These are phyloP conservation scores for Tuber melanosporum DNA, from an alignment of 495 filamentous ascomycete genomes.

Conservation along the genomic window DNA sequence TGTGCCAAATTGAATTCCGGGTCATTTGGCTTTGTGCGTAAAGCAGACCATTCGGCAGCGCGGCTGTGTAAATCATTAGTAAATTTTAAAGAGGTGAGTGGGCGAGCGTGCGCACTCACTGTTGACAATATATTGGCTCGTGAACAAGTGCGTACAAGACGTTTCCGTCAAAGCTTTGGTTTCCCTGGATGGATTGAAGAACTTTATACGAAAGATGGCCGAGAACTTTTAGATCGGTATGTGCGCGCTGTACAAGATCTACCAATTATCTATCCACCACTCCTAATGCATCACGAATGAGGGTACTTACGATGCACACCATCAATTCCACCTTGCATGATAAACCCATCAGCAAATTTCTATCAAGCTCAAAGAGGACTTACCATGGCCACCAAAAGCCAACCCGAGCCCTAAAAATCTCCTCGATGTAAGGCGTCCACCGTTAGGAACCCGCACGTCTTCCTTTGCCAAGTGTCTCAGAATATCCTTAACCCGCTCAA, in stretches of 20 bases:
- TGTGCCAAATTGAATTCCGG: neutral
- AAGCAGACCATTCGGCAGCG: conserved; percentile 60
- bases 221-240: conserved; percentile 63
- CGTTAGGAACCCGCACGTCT: conserved; percentile 55
- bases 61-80: conserved; percentile 38
- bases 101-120: conserved; percentile 24
- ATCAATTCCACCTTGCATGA: conserved; percentile 56
- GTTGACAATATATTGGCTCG: conserved; percentile 71
- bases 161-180: conserved; percentile 61
- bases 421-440: conserved; percentile 61
- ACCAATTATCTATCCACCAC: neutral
- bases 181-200: conserved; percentile 58
- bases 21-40: conserved; percentile 46
- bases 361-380: conserved; percentile 14
- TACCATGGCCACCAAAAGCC: conserved; percentile 67
- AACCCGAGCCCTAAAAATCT: conserved; percentile 72
- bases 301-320: conserved; percentile 52
- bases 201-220: conserved; percentile 66
- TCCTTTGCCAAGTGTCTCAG: conserved; percentile 56
- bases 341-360: conserved; percentile 18
- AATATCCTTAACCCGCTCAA: conserved; percentile 61
- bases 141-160: conserved; percentile 82
- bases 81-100: neutral
- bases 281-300: neutral
- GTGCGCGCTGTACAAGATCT: conserved; percentile 63